A percentile compares a stretch with the other conserved stretches of the same genome.
Conservation (phyloP, 2,329 filamentous ascomycete genomes). For the Neonectria neomacrospora region DNA sequence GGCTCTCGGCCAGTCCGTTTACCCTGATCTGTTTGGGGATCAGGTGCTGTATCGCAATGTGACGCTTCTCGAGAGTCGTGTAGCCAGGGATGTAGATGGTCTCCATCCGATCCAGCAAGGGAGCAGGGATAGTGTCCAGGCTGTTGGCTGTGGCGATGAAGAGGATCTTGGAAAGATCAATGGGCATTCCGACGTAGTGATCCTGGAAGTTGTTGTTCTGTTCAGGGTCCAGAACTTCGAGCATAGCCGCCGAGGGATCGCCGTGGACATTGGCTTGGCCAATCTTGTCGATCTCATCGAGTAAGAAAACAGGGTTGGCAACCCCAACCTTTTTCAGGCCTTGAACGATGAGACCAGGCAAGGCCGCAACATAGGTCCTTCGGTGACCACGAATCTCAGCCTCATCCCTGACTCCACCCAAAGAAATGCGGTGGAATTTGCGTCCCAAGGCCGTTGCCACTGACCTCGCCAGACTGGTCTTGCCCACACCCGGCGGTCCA, state of each 20-base stretch:
- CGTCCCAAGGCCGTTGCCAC: slow-evolving; percentile 91
- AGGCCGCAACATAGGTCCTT: slow-evolving; percentile 97
- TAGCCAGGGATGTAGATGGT: slow-evolving; percentile 94
- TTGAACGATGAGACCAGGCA: slow-evolving; percentile 95
- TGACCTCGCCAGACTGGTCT: slow-evolving; percentile 94
- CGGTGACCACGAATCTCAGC: slow-evolving; percentile 96
- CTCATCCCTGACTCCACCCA: slow-evolving; percentile 95
- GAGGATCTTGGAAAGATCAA: slow-evolving; percentile 94
- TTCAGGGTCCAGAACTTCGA: slow-evolving; percentile 96
- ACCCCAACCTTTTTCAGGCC: slow-evolving; percentile 96
- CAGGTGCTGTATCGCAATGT: slow-evolving; percentile 93
- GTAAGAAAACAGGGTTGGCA: slow-evolving; percentile 91
- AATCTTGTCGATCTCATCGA: slow-evolving; percentile 98
- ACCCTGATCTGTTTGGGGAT: slow-evolving; percentile 94
- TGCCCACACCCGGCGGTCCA: slow-evolving; percentile 93
- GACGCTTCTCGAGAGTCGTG: slow-evolving; percentile 95
- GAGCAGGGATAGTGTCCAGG: slow-evolving; percentile 93
- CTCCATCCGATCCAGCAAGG: slow-evolving; percentile 96
- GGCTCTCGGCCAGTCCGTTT: slow-evolving; percentile 82
- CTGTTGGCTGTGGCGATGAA: slow-evolving; percentile 98
- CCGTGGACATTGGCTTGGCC: slow-evolving; percentile 92
- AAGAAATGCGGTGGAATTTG: slow-evolving; percentile 96
- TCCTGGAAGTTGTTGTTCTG: slow-evolving; percentile 96
- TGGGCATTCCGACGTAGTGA: slow-evolving; percentile 95
- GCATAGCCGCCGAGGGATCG: slow-evolving; percentile 96